These are phyloP conservation scores for Aspergillus fructus DNA, from an alignment of 2,329 filamentous ascomycete species.

Conservation along the genomic window DNA sequence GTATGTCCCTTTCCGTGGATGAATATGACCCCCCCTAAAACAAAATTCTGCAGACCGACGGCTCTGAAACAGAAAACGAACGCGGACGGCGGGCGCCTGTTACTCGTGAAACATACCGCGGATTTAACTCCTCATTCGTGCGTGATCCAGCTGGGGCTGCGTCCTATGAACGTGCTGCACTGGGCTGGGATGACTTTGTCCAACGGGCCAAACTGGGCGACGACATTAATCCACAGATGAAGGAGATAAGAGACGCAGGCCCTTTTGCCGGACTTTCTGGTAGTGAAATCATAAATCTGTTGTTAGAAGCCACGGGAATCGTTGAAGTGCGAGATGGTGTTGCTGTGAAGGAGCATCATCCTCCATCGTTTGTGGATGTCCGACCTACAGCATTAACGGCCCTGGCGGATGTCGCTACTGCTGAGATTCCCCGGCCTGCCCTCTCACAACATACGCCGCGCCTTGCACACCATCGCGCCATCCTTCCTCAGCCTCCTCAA, in stretches of 20 bases:
- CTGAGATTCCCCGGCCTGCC: conserved; percentile 25
- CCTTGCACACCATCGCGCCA: conserved; percentile 34
- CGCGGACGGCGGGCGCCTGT: conserved; percentile 25
- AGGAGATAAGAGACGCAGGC: conserved; percentile 32
- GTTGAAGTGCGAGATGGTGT: conserved; percentile 17
- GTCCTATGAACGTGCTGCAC: conserved; percentile 34
- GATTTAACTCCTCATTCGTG: conserved; percentile 37
- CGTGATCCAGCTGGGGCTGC: conserved; percentile 35
- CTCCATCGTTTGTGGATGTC: conserved; percentile 13
- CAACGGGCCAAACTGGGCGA: conserved; percentile 38
- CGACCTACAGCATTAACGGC: conserved; percentile 31
- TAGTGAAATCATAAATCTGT: conserved; percentile 24
- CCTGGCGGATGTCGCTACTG: conserved; percentile 38
- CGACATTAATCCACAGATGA: conserved; percentile 41
- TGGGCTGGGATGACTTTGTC: conserved; percentile 43
- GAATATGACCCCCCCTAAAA: conserved; percentile 15
- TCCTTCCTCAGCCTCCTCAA: conserved; percentile 30
- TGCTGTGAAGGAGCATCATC: conserved; percentile 10
- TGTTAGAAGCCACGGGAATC: conserved; percentile 30
- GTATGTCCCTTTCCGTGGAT: conserved; percentile 18
- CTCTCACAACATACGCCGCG: conserved; percentile 47
- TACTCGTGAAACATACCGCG: conserved; percentile 28
- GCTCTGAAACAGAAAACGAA: conserved; percentile 30
- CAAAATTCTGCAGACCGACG: conserved; percentile 27
- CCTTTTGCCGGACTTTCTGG: conserved; percentile 25